Conservation (phyloP, 331 rosid species). For the Cydonia oblonga region DNA sequence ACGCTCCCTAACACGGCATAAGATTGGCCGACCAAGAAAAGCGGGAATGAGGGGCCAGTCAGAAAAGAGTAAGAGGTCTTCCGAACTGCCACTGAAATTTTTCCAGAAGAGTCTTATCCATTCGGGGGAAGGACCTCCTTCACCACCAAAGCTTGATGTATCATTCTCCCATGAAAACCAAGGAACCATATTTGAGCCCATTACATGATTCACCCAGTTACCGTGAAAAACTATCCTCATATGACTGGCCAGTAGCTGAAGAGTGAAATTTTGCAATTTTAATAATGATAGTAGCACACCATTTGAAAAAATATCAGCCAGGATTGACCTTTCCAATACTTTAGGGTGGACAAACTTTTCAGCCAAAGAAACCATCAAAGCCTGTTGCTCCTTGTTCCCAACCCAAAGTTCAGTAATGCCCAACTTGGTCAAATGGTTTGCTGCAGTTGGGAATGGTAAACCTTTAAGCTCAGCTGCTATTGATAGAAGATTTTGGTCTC, state of each 20-base stretch:
- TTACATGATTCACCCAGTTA: conserved; percentile 84
- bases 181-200: conserved; percentile 69
- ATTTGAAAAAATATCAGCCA: conserved; percentile 48
- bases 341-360: conserved; percentile 77
- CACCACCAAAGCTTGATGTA: conserved; percentile 46
- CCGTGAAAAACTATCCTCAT: conserved; percentile 67
- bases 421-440: conserved; percentile 52
- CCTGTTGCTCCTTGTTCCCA: conserved; percentile 74
- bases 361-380: conserved; percentile 66
- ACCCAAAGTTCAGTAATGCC: conserved; percentile 82
- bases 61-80: conserved; percentile 63
- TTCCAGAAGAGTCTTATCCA: conserved; percentile 92
- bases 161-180: conserved; percentile 98
- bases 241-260: conserved; percentile 61
- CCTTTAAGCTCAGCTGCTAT: conserved; percentile 80
- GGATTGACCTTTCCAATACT: conserved; percentile 55
- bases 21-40: conserved; percentile 85
- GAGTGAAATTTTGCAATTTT: conserved; percentile 60
- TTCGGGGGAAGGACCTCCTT: conserved; percentile 80
- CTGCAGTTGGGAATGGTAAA: conserved; percentile 83
- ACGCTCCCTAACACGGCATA: conserved; percentile 80
- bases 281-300: conserved; percentile 44
- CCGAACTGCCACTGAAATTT: conserved; percentile 38
- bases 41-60: conserved; percentile 97
- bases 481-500: conserved; percentile 37